Conservation (phyloP, 768 basidiomycete genomes). For the Saitozyma sp. region DNA sequence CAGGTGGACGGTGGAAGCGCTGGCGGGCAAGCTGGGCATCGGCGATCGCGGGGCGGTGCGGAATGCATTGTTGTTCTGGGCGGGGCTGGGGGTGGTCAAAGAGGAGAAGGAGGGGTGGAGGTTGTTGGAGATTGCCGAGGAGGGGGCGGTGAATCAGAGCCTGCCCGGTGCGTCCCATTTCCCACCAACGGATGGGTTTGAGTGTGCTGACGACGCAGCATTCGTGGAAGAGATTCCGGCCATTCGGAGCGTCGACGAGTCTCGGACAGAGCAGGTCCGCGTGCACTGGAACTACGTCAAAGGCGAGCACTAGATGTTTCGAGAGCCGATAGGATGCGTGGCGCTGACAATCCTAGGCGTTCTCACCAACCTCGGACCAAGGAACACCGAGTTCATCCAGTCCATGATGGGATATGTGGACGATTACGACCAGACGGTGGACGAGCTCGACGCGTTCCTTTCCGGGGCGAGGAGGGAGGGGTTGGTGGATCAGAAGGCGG, state of each 20-base stretch:
- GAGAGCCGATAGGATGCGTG: slow-evolving; percentile 63
- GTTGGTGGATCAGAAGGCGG: slow-evolving; percentile 55
- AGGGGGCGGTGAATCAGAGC: too few species aligned
- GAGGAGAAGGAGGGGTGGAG: slow-evolving; percentile 53
- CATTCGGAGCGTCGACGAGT: slow-evolving; percentile 65
- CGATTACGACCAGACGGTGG: slow-evolving; percentile 73
- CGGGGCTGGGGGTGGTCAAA: slow-evolving; percentile 75
- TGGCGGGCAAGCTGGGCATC: slow-evolving; percentile 65
- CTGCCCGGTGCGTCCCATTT: neutral
- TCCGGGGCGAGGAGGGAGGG: slow-evolving; percentile 78
- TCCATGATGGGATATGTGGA: slow-evolving; percentile 81
- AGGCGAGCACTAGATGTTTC: slow-evolving; percentile 57
- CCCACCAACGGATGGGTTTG: neutral
- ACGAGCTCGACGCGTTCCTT: slow-evolving; percentile 77
- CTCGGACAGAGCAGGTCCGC: slow-evolving; percentile 80
- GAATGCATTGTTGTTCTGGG: slow-evolving; percentile 80
- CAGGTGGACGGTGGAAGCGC: slow-evolving; percentile 66
- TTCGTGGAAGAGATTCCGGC: slow-evolving; percentile 54
- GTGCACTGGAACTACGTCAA: slow-evolving; percentile 66
- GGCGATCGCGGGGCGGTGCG: slow-evolving; percentile 66
- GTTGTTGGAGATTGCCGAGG: slow-evolving; percentile 40
- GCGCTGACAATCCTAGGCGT: slow-evolving; percentile 84
- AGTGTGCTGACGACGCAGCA: neutral
- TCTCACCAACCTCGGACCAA: slow-evolving; percentile 78
- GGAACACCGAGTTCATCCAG: slow-evolving; percentile 81